Evolutionary conservation across 345 rosid species (phyloP).

Genomic region (Pugionium cornutum): DNA sequence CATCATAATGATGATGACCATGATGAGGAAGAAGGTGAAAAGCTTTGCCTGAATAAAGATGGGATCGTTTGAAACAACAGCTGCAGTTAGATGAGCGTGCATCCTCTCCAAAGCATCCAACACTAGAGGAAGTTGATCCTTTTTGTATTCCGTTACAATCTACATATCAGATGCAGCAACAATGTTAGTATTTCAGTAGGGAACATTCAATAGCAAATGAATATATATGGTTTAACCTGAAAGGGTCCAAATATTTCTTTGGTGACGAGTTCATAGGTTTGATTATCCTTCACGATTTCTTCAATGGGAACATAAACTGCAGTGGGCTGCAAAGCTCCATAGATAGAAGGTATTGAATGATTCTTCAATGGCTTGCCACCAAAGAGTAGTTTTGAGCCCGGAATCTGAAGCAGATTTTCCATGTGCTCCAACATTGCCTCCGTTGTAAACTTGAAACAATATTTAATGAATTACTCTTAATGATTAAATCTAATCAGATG

Average conservation of each 20-base stretch:
- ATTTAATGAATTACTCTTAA: neutral
- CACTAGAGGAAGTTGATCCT: conserved; percentile 76
- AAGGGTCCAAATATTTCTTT: conserved; percentile 95
- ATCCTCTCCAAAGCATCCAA: conserved; percentile 84
- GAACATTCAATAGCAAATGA: neutral
- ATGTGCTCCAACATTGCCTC: conserved; percentile 84
- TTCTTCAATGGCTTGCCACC: conserved; percentile 78
- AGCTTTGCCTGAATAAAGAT: conserved; percentile 75
- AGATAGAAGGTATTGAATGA: conserved; percentile 85
- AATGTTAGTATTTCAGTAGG: neutral
- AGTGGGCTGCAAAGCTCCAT: conserved; percentile 91
- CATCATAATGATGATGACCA: neutral
- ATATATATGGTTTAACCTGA: conserved; percentile 54
- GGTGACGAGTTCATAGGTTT: conserved; percentile 71
- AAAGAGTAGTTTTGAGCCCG: conserved; percentile 84
- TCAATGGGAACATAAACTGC: conserved; percentile 83
- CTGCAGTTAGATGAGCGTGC: conserved; percentile 97
- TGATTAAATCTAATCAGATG: conserved; percentile 16
- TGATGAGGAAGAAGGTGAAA: conserved; percentile 11
- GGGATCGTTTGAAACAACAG: conserved; percentile 89
- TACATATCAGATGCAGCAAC: conserved; percentile 37
- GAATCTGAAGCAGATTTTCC: conserved; percentile 72
- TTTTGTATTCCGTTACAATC: conserved; percentile 82
- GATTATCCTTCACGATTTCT: conserved; percentile 71
- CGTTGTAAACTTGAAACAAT: conserved; percentile 64